Conservation (phyloP, 208 protist species). For the Novymonas esmeraldas region DNA sequence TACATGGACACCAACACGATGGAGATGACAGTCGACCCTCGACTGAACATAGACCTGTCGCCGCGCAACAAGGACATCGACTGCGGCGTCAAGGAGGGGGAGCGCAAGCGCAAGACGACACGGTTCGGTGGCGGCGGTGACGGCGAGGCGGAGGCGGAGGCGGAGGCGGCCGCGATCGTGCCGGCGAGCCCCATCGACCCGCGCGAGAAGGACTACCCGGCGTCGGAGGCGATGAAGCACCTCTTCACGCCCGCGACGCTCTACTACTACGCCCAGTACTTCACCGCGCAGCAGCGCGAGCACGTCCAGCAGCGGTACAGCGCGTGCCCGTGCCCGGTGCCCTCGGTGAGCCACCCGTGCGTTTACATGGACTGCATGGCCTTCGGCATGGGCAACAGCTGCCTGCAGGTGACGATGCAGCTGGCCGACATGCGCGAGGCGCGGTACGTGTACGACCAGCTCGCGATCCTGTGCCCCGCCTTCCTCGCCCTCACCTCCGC, state of each 20-base stretch:
- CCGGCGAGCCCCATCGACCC: conserved; percentile 29
- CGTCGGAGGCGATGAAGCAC: conserved; percentile 63
- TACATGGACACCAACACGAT: conserved; percentile 95
- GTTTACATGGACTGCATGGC: conserved; percentile 99
- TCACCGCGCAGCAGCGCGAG: conserved; percentile 59
- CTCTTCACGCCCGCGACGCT: conserved; percentile 84
- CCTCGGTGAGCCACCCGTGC: conserved; percentile 86
- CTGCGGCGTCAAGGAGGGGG: conserved; percentile 36
- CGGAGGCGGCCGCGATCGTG: not conserved
- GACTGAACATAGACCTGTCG: conserved; percentile 80
- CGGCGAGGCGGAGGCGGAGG: conserved; percentile 9
- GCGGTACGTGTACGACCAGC: conserved; percentile 97
- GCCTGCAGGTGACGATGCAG: conserved; percentile 99
- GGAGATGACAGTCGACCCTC: conserved; percentile 68
- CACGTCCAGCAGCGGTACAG: conserved; percentile 82
- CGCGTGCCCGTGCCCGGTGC: conserved; percentile 79
- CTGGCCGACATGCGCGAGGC: conserved; percentile 92
- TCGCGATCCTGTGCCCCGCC: conserved; percentile 94
- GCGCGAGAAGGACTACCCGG: conserved; percentile 42
- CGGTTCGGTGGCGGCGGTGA: no score
- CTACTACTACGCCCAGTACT: conserved; percentile 94
- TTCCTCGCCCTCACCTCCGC: conserved; percentile 97
- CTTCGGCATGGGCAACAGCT: conserved; percentile 99
- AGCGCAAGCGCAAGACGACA: conserved; percentile 55
- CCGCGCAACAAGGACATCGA: conserved; percentile 84